phyloP scores from a whole-genome alignment of 2,329 filamentous ascomycete genomes.

The Sporothrix variecibatus region DNA sequence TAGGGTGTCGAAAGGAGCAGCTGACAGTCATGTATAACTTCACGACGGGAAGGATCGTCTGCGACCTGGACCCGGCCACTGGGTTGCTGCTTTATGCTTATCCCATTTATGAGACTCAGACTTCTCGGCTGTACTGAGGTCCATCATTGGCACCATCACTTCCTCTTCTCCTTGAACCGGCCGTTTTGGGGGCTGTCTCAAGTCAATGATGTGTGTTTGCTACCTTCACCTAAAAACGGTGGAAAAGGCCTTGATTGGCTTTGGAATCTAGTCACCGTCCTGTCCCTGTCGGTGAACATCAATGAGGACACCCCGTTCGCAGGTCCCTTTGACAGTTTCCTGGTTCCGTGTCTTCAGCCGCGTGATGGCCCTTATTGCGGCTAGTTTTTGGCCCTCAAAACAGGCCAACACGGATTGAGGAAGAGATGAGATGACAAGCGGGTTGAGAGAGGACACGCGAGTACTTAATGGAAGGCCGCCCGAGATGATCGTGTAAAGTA shows the following conservation, averaged over 20 bases:
- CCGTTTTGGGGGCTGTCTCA: slow-evolving; percentile 1
- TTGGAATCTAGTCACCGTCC: neutral
- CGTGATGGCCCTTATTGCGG: neutral
- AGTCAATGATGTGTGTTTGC: slow-evolving; percentile 12
- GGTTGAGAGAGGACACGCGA: neutral
- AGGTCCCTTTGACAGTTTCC: neutral
- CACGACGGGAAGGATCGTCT: neutral
- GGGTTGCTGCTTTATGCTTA: neutral
- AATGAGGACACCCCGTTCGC: neutral
- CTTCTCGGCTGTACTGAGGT: neutral
- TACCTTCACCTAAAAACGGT: neutral
- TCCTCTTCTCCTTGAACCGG: neutral
- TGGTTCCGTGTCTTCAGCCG: slow-evolving; percentile 11
- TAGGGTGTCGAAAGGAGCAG: too few relatives aligned
- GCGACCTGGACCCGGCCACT: neutral
- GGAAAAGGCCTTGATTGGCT: neutral
- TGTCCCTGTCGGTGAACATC: neutral
- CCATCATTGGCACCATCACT: neutral
- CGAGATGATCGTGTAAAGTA: too few relatives aligned
- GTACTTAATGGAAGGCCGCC: neutral
- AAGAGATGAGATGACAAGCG: slow-evolving; percentile 7
- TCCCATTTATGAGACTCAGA: neutral
- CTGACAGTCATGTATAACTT: too few relatives aligned
- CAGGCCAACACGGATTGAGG: neutral
- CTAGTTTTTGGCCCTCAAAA: neutral